Base-by-base conservation (phyloP, 768 basidiomycete species). In the Agaricus subrufescens region DNA sequence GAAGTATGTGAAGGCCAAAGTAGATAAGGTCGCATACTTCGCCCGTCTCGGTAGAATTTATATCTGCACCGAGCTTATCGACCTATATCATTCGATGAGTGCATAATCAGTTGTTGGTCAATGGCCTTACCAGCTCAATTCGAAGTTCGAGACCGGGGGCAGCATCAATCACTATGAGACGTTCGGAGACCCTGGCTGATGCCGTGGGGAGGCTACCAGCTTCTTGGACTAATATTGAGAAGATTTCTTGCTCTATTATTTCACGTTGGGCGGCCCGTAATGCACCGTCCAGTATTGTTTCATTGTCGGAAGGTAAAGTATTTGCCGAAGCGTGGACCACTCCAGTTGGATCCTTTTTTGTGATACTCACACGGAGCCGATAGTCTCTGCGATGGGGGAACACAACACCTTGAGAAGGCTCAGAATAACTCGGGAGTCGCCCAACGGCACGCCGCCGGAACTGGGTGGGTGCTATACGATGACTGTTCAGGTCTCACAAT, bases 231-330 rank as follows among this genome's bases (percentile, higher is more conserved):
- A 94, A 73, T 23, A 83, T 64, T 3, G 84, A 73, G 60, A 91
- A 94, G 39, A 93, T 85, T 63, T 94, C 91, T 64, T 88, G 85
- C 54, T 94, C 89, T 4, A 91, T 78, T 12, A 85, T 74, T 66
- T 92, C 91, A 51, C 75, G 76, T 64, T 92, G 90, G 1, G 86
- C 86, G 26, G 68, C 68, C 56, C 70, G 73, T 37, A 94, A 72
- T 8, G 77, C 73, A 1, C 66, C 75, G 37, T 89, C 79, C 12
- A 88, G 66, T 2, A 76, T 71, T 0, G 61, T 60, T 8, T 72
- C 59, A 25, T 75, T 71, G 8, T 63, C 47, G 23, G 58, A 46
- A n/a, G 63, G 57, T 19, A 74, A 57, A 1, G 63, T 64, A 62
- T 81, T 84, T 37, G 70, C 70, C 5, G 63, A 59, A 3, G 63